These are phyloP conservation scores for Globisporangium paddicum DNA, from an alignment of 352 stramenopile genomes.

Conservation along the genomic window DNA sequence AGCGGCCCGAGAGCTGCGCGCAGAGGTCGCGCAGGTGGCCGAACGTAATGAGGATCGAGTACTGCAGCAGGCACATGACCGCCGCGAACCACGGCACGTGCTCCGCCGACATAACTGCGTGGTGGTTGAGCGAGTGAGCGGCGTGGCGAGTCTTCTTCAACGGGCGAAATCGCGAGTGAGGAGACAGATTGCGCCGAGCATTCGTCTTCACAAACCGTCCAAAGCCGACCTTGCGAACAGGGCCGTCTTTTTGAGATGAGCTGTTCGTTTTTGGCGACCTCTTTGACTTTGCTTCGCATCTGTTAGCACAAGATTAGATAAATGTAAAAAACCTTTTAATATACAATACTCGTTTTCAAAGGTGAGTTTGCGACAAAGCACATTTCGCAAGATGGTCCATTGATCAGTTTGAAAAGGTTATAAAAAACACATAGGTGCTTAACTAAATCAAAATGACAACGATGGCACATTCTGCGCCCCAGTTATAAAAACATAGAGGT, in stretches of 20 bases:
- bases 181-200: neutral
- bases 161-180: neutral
- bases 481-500: neutral
- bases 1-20: constrained; percentile 21
- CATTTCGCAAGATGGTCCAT: neutral
- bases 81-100: constrained; percentile 27
- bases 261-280: neutral
- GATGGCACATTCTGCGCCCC: neutral
- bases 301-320: neutral
- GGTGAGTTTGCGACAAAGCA: neutral
- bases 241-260: neutral
- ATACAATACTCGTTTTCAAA: neutral
- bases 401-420: neutral
- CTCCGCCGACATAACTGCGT: constrained; percentile 15
- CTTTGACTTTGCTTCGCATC: neutral
- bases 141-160: neutral
- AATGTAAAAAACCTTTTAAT: neutral
- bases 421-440: neutral
- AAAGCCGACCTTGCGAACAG: neutral
- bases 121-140: neutral
- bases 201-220: no score
- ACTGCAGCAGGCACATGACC: constrained; percentile 34
- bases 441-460: neutral
- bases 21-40: constrained; percentile 33
- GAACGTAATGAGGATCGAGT: constrained; percentile 34